Evolutionary conservation across 73 alveolate genomes (phyloP), one percentile per base, ranked within the genome.

Genomic region (Urostyla sp.): DNA sequence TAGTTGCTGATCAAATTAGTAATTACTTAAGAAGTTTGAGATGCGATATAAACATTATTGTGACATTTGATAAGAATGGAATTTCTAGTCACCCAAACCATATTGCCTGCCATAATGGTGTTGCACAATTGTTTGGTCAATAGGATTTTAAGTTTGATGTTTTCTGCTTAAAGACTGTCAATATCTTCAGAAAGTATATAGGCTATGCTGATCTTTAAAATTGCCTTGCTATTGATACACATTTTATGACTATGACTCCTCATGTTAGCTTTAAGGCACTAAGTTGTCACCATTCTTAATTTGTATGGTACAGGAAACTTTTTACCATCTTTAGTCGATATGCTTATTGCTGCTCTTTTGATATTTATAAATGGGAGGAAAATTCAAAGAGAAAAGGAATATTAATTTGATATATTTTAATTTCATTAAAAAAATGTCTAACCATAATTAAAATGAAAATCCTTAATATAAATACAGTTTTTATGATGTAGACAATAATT

Each of bases 31-130:
- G 88, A 49, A 44, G 61, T 0, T 36, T 48, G 49, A 84, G 88
- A 49, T 37, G 61, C 28, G 92, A 94, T 55, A 78, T 89, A 32
- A 85, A 90, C 57, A 88, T 89, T 21, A 92, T 95, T 21, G 44
- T 97, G 32, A 97, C 99, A 38, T 97, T 97, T 79, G 99, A 97
- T 85, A 81, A 75, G 23, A 55, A 67, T 44, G 99, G 99, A 15
- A 92, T 95, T 0, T 85, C 97, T 30, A 89, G 96, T 36, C 99
- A 97, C 85, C 92, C 96, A 1, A 97, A 97, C 77, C 99, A 97
- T 81, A 92, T 87, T 26, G 90, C 97, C 15, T 79, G 92, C 21
- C 67, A 57, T 57, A 55, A 90, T 27, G 98, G 98, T 20, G 57
- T 80, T 66, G 54, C 57, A 16, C 4, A 57, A 53, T 53, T 87